Base-by-base conservation (phyloP, 306 rosid species). In the Lathyrus oleraceus region DNA sequence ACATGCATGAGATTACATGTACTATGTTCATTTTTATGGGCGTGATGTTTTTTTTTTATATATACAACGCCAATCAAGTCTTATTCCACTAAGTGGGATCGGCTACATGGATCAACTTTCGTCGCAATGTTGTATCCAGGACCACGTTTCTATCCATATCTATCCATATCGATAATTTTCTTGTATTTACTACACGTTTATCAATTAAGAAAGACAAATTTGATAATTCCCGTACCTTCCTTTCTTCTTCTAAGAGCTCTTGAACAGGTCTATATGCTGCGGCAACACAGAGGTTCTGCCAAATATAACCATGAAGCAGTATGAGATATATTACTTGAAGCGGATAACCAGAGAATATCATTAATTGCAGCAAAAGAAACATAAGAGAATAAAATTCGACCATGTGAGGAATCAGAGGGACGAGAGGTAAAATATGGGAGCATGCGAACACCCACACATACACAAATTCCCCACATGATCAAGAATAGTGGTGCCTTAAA, bases 231-330 rank as follows among this genome's bases (percentile, higher is more conserved):
- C 27, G 1, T 79, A 88, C 99, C 95, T 79, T 79, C 40, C 79
- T 88, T 77, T 94, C 97, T 49, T 84, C 83, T 65, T 88, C 95
- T 73, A 94, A 67, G 67, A 94, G 92, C 82, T 94, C 96, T 73
- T 94, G 96, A 38, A 94, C 99, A 63, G 99, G 99, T 70, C 88
- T 84, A 82, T 94, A 94, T 8, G 99, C 96, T 6, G 99, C 95
- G 65, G 99, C 95, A 72, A 94, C 79, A 73, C 99, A 94, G 15
- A 94, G 96, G 85, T 94, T 94, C 99, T 93, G 79, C 73, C 57
- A 72, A 78, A 83, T 62, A 61, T 25, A 78, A 67, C 56, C 43
- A 70, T 10, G 14, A 16, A 13, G 78, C 12, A 71, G 44, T 49
- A 67, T 69, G 2, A 61, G 43, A 73, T 15, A 58, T 67, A 70